These are phyloP conservation scores for Penicillium sp. DNA, from an alignment of 2,329 filamentous ascomycete genomes.

Conservation along the genomic window DNA sequence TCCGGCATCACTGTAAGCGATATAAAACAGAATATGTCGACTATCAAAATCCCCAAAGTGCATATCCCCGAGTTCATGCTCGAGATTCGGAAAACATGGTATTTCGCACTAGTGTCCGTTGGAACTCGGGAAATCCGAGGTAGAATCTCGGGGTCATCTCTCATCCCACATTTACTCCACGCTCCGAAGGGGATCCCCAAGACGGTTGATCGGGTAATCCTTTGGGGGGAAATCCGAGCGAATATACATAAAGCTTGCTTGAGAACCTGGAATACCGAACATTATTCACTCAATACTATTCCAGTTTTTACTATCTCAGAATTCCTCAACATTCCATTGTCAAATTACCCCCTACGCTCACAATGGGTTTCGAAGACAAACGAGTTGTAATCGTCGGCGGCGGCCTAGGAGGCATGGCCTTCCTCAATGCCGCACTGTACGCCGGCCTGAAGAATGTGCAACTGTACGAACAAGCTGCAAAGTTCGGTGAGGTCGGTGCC, in stretches of 20 bases:
- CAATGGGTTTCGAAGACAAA: slow-evolving; percentile 32
- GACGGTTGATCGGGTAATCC: slow-evolving; percentile 15
- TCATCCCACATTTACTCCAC: slow-evolving; percentile 21
- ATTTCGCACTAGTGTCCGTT: background rate
- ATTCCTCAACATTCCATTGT: background rate
- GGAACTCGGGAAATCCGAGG: slow-evolving; percentile 11
- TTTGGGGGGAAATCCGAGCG: slow-evolving; percentile 10
- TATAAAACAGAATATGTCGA: background rate
- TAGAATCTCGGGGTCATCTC: slow-evolving; percentile 9
- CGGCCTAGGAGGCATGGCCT: slow-evolving; percentile 39
- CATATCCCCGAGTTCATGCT: background rate
- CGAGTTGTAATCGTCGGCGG: slow-evolving; percentile 39
- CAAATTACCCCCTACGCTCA: background rate
- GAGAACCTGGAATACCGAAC: background rate
- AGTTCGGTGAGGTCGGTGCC: slow-evolving; percentile 42
- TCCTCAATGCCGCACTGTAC: slow-evolving; percentile 39
- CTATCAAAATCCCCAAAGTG: background rate
- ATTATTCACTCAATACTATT: background rate
- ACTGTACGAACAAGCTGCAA: slow-evolving; percentile 39
- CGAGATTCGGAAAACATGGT: background rate
- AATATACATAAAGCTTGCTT: slow-evolving; percentile 13
- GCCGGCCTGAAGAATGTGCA: slow-evolving; percentile 33
- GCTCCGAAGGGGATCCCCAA: slow-evolving; percentile 19
- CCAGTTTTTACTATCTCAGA: background rate
- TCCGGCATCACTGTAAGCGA: background rate